phyloP scores from a whole-genome alignment of 2,329 filamentous ascomycete genomes.

The Cyphellophora europaea region DNA sequence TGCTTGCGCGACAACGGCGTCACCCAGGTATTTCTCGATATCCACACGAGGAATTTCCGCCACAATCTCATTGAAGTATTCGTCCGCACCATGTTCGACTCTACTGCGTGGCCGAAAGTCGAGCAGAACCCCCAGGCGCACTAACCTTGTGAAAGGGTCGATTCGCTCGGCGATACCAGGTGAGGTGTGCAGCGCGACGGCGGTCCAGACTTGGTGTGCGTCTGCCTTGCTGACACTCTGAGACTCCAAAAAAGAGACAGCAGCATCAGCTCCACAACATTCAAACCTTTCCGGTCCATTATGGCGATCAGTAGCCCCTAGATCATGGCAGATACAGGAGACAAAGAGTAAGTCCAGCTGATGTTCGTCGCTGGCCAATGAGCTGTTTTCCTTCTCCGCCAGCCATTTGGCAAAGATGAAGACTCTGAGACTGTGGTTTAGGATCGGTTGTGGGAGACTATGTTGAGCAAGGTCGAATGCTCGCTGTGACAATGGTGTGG shows the following conservation, averaged over 20 bases:
- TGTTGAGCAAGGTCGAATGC: constrained; percentile 3
- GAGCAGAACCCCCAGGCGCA: constrained; percentile 28
- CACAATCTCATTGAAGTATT: constrained; percentile 16
- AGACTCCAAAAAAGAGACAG: constrained; percentile 22
- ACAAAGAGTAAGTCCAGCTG: constrained; percentile 19
- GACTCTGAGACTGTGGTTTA: constrained; percentile 22
- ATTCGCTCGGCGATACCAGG: constrained; percentile 36
- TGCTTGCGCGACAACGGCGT: constrained; percentile 33
- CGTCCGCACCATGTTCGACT: constrained; percentile 11
- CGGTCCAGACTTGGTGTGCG: constrained; percentile 34
- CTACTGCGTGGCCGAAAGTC: constrained; percentile 28
- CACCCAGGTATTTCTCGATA: constrained; percentile 35
- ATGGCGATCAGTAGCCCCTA: constrained; percentile 21
- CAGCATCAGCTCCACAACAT: constrained; percentile 36
- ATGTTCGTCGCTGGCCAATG: constrained; percentile 10
- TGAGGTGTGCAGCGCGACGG: constrained; percentile 36
- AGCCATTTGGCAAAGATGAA: constrained; percentile 19
- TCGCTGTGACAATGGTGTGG: constrained; percentile 1
- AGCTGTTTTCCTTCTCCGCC: constrained; percentile 10
- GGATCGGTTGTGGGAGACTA: constrained; percentile 16
- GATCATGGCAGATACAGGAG: constrained; percentile 27
- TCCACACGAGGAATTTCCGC: constrained; percentile 24
- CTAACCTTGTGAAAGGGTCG: constrained; percentile 26
- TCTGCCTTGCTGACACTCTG: constrained; percentile 10
- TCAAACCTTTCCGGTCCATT: constrained; percentile 33